Evolutionary conservation across 2,329 filamentous ascomycete species (phyloP).

Genomic region (Stromatinia cepivora): DNA sequence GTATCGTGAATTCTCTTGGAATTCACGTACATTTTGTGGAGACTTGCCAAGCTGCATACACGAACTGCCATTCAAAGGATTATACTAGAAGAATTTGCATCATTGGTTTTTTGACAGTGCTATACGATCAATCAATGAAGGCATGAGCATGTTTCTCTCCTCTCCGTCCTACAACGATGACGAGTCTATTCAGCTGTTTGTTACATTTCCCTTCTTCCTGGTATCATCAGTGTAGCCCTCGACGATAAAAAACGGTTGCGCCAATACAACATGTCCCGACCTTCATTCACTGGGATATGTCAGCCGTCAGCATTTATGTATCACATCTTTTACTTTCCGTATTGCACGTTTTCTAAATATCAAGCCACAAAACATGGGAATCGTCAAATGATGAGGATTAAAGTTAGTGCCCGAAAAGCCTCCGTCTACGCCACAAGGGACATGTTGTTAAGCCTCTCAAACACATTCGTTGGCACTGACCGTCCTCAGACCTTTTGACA

Average conservation of each 20-base stretch:
- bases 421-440: conserved; percentile 5
- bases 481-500: conserved; percentile 1
- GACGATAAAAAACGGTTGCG: conserved; percentile 16
- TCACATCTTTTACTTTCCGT: neutral
- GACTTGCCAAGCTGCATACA: conserved; percentile 8
- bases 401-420: neutral
- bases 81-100: neutral
- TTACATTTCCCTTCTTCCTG: conserved; percentile 5
- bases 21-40: neutral
- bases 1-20: neutral
- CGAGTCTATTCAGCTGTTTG: neutral
- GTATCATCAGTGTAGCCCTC: conserved; percentile 11
- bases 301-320: conserved; percentile 6
- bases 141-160: neutral
- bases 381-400: neutral
- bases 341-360: neutral
- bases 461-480: neutral
- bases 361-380: neutral
- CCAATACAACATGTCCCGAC: neutral
- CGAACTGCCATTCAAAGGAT: neutral
- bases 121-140: neutral
- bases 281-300: conserved; percentile 2
- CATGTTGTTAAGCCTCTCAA: conserved; percentile 7
- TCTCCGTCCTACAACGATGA: conserved; percentile 7
- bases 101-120: too few relatives aligned